A percentile compares a stretch with the other conserved stretches of the same genome.
Conservation (phyloP, 176 grass and related monocot genomes). For the Leersia perrieri region DNA sequence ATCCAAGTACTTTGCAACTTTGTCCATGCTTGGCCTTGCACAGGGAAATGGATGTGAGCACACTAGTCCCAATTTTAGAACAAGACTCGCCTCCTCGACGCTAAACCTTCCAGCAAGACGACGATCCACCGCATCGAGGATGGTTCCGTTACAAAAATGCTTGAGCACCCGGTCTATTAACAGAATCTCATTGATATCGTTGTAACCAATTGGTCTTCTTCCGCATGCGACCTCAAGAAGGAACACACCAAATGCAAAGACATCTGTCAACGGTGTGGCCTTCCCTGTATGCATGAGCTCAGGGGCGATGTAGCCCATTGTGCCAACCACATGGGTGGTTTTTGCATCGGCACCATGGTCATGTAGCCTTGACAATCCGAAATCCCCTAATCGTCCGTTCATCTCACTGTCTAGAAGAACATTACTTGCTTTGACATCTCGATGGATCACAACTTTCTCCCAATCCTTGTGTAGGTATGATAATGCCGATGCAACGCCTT, state of each 20-base stretch:
- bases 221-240: background rate
- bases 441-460: conserved; percentile 33
- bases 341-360: background rate
- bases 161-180: conserved; percentile 1
- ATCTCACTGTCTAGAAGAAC: background rate
- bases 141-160: background rate
- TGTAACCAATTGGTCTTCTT: background rate
- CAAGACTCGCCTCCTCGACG: background rate
- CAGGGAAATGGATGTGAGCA: background rate
- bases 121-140: background rate
- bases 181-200: background rate
- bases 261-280: background rate
- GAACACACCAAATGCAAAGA: background rate
- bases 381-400: background rate
- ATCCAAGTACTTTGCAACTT: background rate
- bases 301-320: background rate
- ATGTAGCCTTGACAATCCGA: background rate
- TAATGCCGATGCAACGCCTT: conserved; percentile 2
- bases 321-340: background rate
- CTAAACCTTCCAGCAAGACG: background rate
- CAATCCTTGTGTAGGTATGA: conserved; percentile 34
- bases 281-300: background rate
- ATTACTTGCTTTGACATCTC: background rate
- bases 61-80: conserved; percentile 1
- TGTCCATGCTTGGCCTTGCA: background rate